Evolutionary conservation across 345 rosid genomes (phyloP).

Genomic region (Salix caprea): DNA sequence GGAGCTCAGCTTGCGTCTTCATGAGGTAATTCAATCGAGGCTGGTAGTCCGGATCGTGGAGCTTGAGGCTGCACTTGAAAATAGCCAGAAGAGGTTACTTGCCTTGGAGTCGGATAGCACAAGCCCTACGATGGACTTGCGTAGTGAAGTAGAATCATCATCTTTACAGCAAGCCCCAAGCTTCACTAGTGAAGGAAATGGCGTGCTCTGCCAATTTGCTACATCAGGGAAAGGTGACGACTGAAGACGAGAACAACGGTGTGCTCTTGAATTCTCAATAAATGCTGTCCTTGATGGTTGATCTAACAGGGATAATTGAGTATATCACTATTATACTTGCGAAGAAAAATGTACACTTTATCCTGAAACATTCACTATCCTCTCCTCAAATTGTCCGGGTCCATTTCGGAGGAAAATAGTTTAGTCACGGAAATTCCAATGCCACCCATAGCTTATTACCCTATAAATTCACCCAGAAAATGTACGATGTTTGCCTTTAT

Average conservation of each 20-base stretch:
- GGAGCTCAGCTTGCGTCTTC: conserved; percentile 37
- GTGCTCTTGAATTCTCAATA: too few species aligned
- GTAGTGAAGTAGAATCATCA: not conserved
- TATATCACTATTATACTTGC: too few species aligned
- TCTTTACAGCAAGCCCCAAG: too few species aligned
- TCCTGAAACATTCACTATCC: not conserved
- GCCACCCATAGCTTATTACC: not conserved
- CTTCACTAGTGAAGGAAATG: too few species aligned
- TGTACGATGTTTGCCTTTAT: not conserved
- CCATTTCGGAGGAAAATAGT: not conserved
- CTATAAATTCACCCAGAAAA: not conserved
- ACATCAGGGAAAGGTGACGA: too few species aligned
- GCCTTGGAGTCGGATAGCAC: conserved; percentile 2
- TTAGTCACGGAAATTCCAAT: not conserved
- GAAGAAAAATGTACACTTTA: too few species aligned
- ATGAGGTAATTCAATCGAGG: conserved; percentile 29
- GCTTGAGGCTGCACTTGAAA: conserved; percentile 31
- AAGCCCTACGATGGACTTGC: not conserved
- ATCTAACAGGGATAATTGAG: too few species aligned
- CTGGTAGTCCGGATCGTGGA: conserved; percentile 25
- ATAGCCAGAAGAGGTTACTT: conserved; percentile 23
- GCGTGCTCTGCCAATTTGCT: too few species aligned
- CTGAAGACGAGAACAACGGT: too few species aligned
- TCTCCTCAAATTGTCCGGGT: not conserved
- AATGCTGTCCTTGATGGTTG: too few species aligned